Base-by-base conservation (phyloP, 306 rosid genomes). In the Cicer cuneatum region DNA sequence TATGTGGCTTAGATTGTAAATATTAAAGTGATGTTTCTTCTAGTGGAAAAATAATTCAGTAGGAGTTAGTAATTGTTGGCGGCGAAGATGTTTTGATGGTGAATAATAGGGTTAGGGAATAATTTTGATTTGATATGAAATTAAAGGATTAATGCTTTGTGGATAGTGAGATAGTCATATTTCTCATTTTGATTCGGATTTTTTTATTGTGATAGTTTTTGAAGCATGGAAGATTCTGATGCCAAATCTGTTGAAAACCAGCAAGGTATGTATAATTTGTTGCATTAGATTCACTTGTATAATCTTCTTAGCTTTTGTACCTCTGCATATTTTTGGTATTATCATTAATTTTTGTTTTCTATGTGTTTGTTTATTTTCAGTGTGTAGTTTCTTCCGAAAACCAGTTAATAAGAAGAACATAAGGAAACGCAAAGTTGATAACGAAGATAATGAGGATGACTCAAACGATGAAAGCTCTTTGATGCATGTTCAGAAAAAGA, bases 401-500 rank as follows among this genome's bases (percentile, higher is more conserved):
- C 65, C 65, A 1, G 65, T 59, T 33, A 59, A 59, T 12, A 59
- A 33, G 18, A 59, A 59, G 65, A 59, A 59, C 1, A 59, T 59
- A 7, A 59, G 65, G 41, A 59, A 59, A n/a, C 18, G 65, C 6
- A 59, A 10, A 6, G 3, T 59, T 59, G 65, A 59, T 13, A 59
- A 12, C 13, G 65, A 33, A 12, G 65, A 59, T 59, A 59, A 59
- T 33, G 65, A 59, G 8, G 42, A 59, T 33, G 65, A 59, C 40
- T 59, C 10, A 1, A 59, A 59, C 40, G 33, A 33, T 7, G 65
- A 59, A 59, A 33, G n/a, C 2, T 59, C 65, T 6, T 59, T 59
- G 65, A 59, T 59, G 65, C 65, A 59, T 59, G 65, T 59, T 33
- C 65, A 59, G 65, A 59, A 59, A 13, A 59, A 59, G 65, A 33